Evolutionary conservation across 345 rosid species (phyloP), one percentile per base, ranked within the genome.

Genomic region (Lagerstroemia speciosa): DNA sequence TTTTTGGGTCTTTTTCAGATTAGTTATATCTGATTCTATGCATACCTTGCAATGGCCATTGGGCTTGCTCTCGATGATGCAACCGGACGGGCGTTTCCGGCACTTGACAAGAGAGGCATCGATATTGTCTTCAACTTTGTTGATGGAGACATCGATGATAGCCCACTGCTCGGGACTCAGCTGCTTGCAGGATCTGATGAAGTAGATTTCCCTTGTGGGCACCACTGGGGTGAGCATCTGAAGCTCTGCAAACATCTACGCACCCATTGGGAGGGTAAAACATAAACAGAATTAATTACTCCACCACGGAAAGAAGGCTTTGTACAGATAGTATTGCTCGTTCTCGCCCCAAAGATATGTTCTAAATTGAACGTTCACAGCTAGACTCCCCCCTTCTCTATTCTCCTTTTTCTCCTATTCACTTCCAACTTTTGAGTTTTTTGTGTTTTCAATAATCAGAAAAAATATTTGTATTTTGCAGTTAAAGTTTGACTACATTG

Each of bases 161-260:
- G 89, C 98, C 98, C 99, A 94, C 69, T 94, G 82, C 45, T 94
- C 96, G 52, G 89, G 82, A 45, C 87, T 83, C 17, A 94, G 76
- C 64, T 94, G 92, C 78, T 88, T 87, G 85, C 90, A 86, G 52
- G 74, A 83, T 73, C 99, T 82, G 57, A 91, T 86, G 55, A 89
- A 94, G 79, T 94, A 91, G 26, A 91, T 90, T 81, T 94, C 98
- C 79, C 99, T 85, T 0, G 96, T 85, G 32, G 96, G 84, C 67
- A 94, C 99, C 82, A 91, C 75, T 12, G 99, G 98, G 53, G 99
- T 91, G 1, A 94, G 90, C 89, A 91, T 88, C 62, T 94, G 99
- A 70, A 87, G 76, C 87, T 94, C 99, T 6, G 92, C 92, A 75
- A 94, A 94, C 99, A 91, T 94, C 99, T 94, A n/a, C n/a, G 86